Evolutionary conservation across 495 filamentous ascomycete genomes (phyloP), one percentile per base, ranked within the genome.

Genomic region (Elasticomyces elasticus): DNA sequence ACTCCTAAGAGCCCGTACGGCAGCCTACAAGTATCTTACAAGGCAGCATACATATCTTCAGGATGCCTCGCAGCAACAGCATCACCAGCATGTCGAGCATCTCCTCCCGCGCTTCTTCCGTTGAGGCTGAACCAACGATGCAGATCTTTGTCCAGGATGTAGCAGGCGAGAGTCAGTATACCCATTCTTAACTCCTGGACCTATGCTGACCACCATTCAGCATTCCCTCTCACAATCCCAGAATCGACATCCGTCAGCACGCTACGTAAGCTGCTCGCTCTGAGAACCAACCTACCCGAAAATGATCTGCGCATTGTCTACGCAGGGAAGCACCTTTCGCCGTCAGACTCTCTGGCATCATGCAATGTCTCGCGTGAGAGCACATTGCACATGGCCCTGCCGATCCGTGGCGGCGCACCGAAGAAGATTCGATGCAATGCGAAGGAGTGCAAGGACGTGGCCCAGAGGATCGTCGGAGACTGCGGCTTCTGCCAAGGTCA

Each of bases 401-500:
- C 69, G 25, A 40, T 71, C 46, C 67, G 60, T 43, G 72, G 69
- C 54, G 69, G 69, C 62, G 80, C 72, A 69, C 73, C 86, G 58
- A 87, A 85, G 72, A 94, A 89, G 79, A 81, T 85, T 59, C 79
- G 83, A 54, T 98, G 92, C 77, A 82, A 79, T 56, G 87, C 84
- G 76, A 89, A 87, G 72, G 83, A 86, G 56, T 98, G 92, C 80
- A 87, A 78, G 67, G 79, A 83, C 56, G 77, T 78, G 28, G 89
- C 89, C 22, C 88, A 94, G 67, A 80, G 86, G 51, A 95, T 97
- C 65, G 86, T 95, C 40, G 94, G 94, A 10, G 92, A 97, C 71
- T 98, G 92, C 74, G 84, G 80, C 49, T 97, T 97, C 72, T 98
- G 92, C 75, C 73, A 81, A 47, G 89, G 89, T 15, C 85, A 92